Evolutionary conservation across 257 asterid species (phyloP), one percentile per base, ranked within the genome.

Genomic region (Cinchona pubescens): DNA sequence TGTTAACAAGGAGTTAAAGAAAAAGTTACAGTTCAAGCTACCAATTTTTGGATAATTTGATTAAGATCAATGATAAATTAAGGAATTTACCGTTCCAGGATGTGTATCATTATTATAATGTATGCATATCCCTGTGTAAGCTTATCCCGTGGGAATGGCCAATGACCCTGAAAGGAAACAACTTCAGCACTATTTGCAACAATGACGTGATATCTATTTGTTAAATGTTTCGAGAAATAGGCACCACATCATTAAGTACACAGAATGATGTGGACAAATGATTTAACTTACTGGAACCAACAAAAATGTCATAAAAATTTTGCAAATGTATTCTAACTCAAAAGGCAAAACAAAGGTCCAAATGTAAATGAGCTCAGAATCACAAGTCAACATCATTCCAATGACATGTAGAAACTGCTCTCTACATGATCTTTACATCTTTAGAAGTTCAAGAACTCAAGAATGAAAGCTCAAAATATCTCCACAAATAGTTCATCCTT

Each of bases 141-240:
- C 82, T 87, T 87, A 71, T 82, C 89, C 67, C 89, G 74, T 9
- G 91, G 91, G 73, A 87, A 87, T 82, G 87, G 89, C 91, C 91
- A 87, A 75, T 87, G 91, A 51, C 91, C 91, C 91, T 87, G 85
- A 72, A 78, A 79, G 12, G 66, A 51, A 53, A 58, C 53, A 27
- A 40, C 60, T 53, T 30, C 60, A 51, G 59, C 38, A 72, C 45
- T 48, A 13, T 64, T 74, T 62, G 35, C 18, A 65, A 25, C 56
- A 25, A 49, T 51, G 68, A 62, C 40, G 19, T 27, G 49, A 61
- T 51, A 15, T 59, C 61, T 29, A 66, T 16, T 45, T 4, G 1
- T 29, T 10, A n/a, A 25, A n/a, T 9, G 59, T 74, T 45, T 40
- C 21, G 12, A 23, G 49, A 68, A 14, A 32, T 34, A 13, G 19